phyloP scores from a whole-genome alignment of 208 protist species.

The Leishmania gerbilli region DNA sequence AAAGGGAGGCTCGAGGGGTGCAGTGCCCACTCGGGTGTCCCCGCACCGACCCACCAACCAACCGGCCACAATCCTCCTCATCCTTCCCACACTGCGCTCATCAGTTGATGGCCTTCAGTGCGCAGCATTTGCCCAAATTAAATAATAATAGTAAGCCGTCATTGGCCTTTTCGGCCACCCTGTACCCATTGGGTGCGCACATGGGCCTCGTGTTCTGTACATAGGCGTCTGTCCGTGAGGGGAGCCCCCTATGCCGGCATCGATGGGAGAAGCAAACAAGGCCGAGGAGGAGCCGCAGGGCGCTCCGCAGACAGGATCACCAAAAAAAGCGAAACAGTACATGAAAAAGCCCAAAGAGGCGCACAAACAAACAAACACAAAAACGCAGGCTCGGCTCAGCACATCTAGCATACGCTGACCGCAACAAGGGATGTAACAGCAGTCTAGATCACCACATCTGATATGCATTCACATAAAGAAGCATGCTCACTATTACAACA shows the following conservation, averaged over 20 bases:
- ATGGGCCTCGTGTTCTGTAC: neutral
- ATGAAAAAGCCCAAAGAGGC: neutral
- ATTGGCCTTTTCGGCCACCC: neutral
- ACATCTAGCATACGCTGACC: neutral
- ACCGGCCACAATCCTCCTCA: neutral
- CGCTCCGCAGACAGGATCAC: neutral
- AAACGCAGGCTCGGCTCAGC: neutral
- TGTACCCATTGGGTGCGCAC: neutral
- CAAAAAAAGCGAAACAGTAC: neutral
- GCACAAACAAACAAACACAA: neutral
- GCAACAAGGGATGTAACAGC: neutral
- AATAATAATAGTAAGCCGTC: neutral
- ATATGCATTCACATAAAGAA: neutral
- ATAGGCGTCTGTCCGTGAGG: neutral
- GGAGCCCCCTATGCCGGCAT: neutral
- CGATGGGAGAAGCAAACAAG: neutral
- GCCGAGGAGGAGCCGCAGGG: neutral
- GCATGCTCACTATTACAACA: neutral
- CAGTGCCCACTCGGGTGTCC: neutral
- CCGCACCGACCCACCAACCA: neutral
- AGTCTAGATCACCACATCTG: neutral
- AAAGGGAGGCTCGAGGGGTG: neutral
- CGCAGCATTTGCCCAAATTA: neutral
- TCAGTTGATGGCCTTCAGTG: neutral
- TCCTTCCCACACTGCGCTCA: neutral